Conservation (phyloP, 495 filamentous ascomycete genomes). For the Chaetomium cochliodes region DNA sequence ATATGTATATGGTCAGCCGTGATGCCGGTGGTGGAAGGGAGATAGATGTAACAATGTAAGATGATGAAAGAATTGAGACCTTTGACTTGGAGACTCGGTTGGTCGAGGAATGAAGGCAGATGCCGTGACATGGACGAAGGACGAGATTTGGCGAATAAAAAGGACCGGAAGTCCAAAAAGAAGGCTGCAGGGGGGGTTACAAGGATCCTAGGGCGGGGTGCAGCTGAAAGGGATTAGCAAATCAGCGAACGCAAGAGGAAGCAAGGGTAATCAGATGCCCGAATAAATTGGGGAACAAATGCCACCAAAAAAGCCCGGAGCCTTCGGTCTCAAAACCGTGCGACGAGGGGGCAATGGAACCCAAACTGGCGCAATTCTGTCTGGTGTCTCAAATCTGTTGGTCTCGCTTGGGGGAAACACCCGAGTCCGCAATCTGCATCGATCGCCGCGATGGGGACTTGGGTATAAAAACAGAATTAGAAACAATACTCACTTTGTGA, state of each 20-base stretch:
- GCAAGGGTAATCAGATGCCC: slow-evolving; percentile 11
- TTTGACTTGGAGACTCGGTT: slow-evolving; percentile 25
- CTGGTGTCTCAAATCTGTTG: neutral
- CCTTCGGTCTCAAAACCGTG: neutral
- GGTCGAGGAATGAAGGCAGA: slow-evolving; percentile 19
- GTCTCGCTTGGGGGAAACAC: neutral
- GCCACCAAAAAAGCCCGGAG: neutral
- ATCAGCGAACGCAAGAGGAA: slow-evolving; percentile 17
- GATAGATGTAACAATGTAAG: slow-evolving; percentile 8
- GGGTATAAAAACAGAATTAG: neutral
- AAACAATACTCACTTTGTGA: slow-evolving; percentile 4
- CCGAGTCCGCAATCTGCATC: neutral
- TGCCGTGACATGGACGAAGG: slow-evolving; percentile 30
- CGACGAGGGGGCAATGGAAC: neutral
- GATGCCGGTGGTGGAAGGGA: slow-evolving; percentile 13
- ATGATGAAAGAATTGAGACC: slow-evolving; percentile 20
- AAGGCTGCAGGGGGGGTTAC: slow-evolving; percentile 10
- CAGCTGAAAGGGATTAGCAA: slow-evolving; percentile 20
- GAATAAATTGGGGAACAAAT: neutral
- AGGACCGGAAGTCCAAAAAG: slow-evolving; percentile 5
- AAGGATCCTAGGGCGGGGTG: slow-evolving; percentile 20
- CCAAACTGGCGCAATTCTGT: neutral
- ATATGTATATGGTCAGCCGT: slow-evolving; percentile 30
- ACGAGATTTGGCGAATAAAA: slow-evolving; percentile 22
- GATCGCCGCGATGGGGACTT: neutral